phyloP scores from a whole-genome alignment of 495 filamentous ascomycete species.

The Aspergillus saccharolyticus region DNA sequence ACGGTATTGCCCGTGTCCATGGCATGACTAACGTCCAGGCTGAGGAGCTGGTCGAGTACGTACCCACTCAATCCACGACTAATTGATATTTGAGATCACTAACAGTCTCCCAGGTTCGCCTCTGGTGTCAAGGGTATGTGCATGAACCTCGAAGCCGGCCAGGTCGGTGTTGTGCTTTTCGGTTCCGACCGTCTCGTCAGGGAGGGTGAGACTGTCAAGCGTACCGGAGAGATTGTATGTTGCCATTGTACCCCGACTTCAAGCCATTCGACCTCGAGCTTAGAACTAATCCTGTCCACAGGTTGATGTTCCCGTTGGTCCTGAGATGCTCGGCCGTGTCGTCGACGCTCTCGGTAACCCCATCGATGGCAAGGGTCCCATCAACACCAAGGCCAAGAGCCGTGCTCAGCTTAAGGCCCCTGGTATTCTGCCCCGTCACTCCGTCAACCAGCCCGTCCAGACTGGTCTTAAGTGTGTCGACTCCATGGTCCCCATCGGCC shows the following conservation, averaged over 20 bases:
- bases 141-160: conserved; percentile 99
- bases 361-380: conserved; percentile 97
- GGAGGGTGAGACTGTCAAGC: conserved; percentile 99
- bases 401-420: conserved; percentile 99
- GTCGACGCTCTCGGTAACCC: conserved; percentile 98
- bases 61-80: conserved; percentile 26
- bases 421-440: conserved; percentile 92
- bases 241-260: conserved; percentile 3
- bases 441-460: conserved; percentile 98
- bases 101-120: conserved; percentile 70
- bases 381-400: conserved; percentile 85
- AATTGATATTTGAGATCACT: conserved; percentile 27
- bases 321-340: conserved; percentile 92
- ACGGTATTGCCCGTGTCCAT: conserved; percentile 99
- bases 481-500: conserved; percentile 99
- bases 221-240: conserved; percentile 97
- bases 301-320: conserved; percentile 96
- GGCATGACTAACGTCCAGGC: conserved; percentile 99
- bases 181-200: conserved; percentile 99
- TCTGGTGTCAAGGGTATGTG: conserved; percentile 99
- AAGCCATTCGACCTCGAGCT: neutral
- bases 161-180: conserved; percentile 99
- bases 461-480: conserved; percentile 99
- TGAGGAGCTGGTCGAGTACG: conserved; percentile 99
- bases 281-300: conserved; percentile 33